Conservation (phyloP, 2,329 filamentous ascomycete genomes). For the Penicillium sp. region DNA sequence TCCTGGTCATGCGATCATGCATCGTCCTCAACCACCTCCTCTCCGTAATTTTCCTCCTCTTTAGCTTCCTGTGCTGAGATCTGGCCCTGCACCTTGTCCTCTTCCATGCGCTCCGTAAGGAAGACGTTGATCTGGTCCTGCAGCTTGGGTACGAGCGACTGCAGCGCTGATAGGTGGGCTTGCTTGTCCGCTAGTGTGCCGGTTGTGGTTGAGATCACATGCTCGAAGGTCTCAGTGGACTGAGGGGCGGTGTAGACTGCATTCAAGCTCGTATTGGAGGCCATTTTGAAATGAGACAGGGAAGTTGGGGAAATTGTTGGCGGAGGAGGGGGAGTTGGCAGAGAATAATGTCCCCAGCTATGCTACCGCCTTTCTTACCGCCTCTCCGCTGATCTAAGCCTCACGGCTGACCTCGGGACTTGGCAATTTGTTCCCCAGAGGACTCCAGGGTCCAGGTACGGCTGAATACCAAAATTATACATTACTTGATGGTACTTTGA, state of each 20-base stretch:
- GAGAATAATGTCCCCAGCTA: neutral
- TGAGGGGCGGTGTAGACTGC: slow-evolving; percentile 35
- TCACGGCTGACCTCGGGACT: neutral
- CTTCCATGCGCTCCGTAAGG: slow-evolving; percentile 62
- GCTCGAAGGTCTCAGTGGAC: slow-evolving; percentile 34
- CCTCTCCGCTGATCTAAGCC: neutral
- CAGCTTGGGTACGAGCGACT: slow-evolving; percentile 50
- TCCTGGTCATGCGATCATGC: slow-evolving; percentile 38
- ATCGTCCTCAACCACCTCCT: slow-evolving; percentile 72
- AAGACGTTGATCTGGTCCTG: slow-evolving; percentile 61
- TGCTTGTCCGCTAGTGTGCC: slow-evolving; percentile 45
- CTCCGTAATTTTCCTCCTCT: slow-evolving; percentile 70
- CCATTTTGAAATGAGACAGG: slow-evolving; percentile 3
- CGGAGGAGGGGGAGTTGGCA: neutral
- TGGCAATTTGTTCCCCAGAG: neutral
- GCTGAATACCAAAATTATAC: neutral
- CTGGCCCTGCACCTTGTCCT: slow-evolving; percentile 52
- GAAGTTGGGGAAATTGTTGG: neutral
- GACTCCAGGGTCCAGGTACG: neutral
- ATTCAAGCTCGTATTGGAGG: slow-evolving; percentile 16
- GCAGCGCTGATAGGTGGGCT: slow-evolving; percentile 55
- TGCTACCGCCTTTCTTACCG: slow-evolving; percentile 10
- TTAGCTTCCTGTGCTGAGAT: slow-evolving; percentile 42
- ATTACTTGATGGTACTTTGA: neutral
- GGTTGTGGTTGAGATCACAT: slow-evolving; percentile 27